phyloP scores from a whole-genome alignment of 805 yeast species.

The Pichia exigua region DNA sequence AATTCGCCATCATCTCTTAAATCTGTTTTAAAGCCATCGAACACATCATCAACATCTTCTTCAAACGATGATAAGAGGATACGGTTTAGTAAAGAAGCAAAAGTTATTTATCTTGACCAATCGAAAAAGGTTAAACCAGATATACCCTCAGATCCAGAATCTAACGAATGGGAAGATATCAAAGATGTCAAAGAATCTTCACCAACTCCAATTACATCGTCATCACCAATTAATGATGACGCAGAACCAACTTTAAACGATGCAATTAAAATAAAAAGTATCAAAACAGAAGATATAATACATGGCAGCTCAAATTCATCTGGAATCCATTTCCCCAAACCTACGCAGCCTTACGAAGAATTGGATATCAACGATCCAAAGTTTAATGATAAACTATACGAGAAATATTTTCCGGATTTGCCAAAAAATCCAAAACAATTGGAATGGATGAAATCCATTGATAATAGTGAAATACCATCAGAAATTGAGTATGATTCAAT shows the following conservation, averaged over 20 bases:
- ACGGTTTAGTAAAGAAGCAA: conserved; percentile 26
- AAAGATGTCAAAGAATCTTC: conserved; percentile 39
- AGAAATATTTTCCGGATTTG: conserved; percentile 81
- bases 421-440: conserved; percentile 75
- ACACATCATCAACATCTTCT: not conserved
- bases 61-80: conserved; percentile 18
- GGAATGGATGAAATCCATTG: conserved; percentile 78
- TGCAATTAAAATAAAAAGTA: conserved; percentile 28
- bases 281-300: conserved; percentile 30
- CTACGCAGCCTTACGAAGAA: conserved; percentile 28
- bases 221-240: conserved; percentile 6
- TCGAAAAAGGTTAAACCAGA: conserved; percentile 5
- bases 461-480: conserved; percentile 35
- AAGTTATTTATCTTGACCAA: conserved; percentile 23
- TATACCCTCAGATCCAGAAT: conserved; percentile 12
- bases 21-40: conserved; percentile 13
- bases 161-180: conserved; percentile 41
- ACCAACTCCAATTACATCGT: conserved; percentile 9
- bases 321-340: conserved; percentile 59
- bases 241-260: conserved; percentile 41
- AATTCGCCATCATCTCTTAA: conserved; percentile 2
- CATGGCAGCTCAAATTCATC: conserved; percentile 19
- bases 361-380: conserved; percentile 66
- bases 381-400: conserved; percentile 71
- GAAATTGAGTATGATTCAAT: conserved; percentile 44